Percentiles rank a stretch among this genome's conserved stretches.
Conservation (phyloP, 225 moss, liverwort and hornwort genomes). For the Thuidium tamariscinum region DNA sequence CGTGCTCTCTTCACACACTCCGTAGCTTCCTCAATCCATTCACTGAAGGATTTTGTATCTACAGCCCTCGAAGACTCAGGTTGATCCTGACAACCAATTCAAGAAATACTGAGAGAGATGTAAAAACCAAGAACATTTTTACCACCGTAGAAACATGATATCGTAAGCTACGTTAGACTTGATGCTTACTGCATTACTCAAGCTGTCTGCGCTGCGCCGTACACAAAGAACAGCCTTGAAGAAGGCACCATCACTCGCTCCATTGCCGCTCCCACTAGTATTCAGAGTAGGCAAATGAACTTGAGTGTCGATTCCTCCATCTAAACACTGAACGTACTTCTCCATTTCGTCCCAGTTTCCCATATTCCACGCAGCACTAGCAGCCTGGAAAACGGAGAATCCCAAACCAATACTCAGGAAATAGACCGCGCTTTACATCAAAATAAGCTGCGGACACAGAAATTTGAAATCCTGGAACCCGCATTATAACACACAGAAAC, state of each 20-base stretch:
- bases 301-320: slow-evolving; percentile 71
- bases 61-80: neutral
- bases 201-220: slow-evolving; percentile 38
- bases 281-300: slow-evolving; percentile 76
- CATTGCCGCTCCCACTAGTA: slow-evolving; percentile 86
- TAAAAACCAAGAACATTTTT: neutral
- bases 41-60: slow-evolving; percentile 12
- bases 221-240: slow-evolving; percentile 95
- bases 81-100: slow-evolving; percentile 20
- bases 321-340: slow-evolving; percentile 66
- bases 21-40: slow-evolving; percentile 70
- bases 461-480: neutral
- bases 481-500: neutral
- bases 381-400: slow-evolving; percentile 49
- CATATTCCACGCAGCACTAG: slow-evolving; percentile 99
- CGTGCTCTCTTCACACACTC: slow-evolving; percentile 73
- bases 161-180: neutral
- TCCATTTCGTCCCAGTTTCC: slow-evolving; percentile 98
- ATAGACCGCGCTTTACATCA: neutral
- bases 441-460: neutral
- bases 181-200: slow-evolving; percentile 23
- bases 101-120: neutral
- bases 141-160: neutral
- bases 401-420: neutral
- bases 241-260: slow-evolving; percentile 97